These are phyloP conservation scores for Didymella arachidicola DNA, from an alignment of 2,329 filamentous ascomycete genomes.

Conservation along the genomic window DNA sequence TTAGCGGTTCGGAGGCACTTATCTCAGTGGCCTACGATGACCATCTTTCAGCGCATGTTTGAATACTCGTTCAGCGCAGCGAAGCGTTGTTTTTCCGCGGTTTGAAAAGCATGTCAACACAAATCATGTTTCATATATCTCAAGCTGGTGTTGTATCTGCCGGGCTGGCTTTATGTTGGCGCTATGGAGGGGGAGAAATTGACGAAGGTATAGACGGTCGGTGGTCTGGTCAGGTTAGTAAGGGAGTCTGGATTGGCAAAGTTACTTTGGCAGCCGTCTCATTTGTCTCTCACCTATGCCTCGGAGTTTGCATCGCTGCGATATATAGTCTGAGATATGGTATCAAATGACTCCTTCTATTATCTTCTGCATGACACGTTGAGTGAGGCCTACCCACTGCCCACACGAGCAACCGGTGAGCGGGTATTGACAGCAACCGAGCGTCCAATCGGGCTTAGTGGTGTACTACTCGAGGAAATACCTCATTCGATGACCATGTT, in stretches of 20 bases:
- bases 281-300: conserved; percentile 30
- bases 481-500: background rate
- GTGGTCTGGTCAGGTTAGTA: conserved; percentile 7
- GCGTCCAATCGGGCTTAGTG: conserved; percentile 11
- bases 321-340: conserved; percentile 36
- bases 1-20: conserved; percentile 4
- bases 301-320: conserved; percentile 37
- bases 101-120: conserved; percentile 9
- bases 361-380: conserved; percentile 12
- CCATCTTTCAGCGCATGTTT: conserved; percentile 12
- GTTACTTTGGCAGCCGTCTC: conserved; percentile 17
- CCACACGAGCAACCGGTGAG: conserved; percentile 21
- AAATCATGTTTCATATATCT: conserved; percentile 15
- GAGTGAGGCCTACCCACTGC: background rate
- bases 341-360: conserved; percentile 36
- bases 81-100: conserved; percentile 9
- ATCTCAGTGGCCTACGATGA: conserved; percentile 2
- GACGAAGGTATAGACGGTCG: conserved; percentile 13
- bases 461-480: conserved; percentile 4
- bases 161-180: conserved; percentile 12
- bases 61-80: conserved; percentile 18
- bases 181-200: conserved; percentile 10
- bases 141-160: conserved; percentile 14
- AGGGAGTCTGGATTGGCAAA: conserved; percentile 19
- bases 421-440: conserved; percentile 9